Conservation (phyloP, 2,329 filamentous ascomycete species). For the Fusarium burgessii region DNA sequence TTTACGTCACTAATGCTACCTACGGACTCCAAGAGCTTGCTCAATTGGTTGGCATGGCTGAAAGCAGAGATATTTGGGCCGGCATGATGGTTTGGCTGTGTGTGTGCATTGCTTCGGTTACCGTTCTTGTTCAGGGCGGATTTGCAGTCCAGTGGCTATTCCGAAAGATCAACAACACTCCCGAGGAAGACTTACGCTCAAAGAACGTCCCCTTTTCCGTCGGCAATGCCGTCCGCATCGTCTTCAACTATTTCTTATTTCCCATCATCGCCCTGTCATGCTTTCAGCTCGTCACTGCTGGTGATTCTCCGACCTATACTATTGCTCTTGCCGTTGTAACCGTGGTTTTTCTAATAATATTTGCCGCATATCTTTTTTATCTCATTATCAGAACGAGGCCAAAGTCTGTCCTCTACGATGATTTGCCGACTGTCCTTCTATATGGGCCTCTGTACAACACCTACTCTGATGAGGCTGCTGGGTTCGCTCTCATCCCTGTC, state of each 20-base stretch:
- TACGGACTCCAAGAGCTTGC: constrained; percentile 85
- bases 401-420: constrained; percentile 90
- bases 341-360: constrained; percentile 77
- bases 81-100: constrained; percentile 94
- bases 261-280: constrained; percentile 88
- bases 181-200: constrained; percentile 87
- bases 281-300: constrained; percentile 87
- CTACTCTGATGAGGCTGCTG: constrained; percentile 91
- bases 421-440: constrained; percentile 86
- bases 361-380: constrained; percentile 82
- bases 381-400: constrained; percentile 85
- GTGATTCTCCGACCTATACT: constrained; percentile 74
- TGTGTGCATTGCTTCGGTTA: constrained; percentile 76
- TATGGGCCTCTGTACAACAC: constrained; percentile 98
- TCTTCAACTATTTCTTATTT: constrained; percentile 92
- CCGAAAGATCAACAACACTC: constrained; percentile 75
- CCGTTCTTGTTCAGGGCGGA: constrained; percentile 78
- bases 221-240: constrained; percentile 83
- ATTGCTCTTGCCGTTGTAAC: constrained; percentile 82
- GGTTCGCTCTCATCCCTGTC: constrained; percentile 89
- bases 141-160: constrained; percentile 83
- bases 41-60: constrained; percentile 84
- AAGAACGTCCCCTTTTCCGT: constrained; percentile 92
- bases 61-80: constrained; percentile 86
- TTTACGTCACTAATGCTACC: constrained; percentile 83